Evolutionary conservation across 1,284 basidiomycete species (phyloP), one percentile per base, ranked within the genome.

Genomic region (Moesziomyces aphidis): DNA sequence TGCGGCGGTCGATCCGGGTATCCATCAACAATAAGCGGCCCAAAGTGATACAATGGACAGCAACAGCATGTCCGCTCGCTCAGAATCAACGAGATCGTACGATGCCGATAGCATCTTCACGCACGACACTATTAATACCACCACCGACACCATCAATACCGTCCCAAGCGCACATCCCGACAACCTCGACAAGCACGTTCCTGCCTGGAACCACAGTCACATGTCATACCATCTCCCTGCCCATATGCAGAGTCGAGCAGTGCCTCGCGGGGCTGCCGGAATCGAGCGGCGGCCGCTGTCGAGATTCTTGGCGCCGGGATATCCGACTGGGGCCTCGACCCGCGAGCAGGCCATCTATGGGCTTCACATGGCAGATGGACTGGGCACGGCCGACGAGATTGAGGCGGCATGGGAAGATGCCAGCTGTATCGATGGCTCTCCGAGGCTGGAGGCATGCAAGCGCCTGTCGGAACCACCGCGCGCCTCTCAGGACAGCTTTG

Each of bases 361-460:
- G 6, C 39, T 42, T 17, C 39, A 42, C 19, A 19, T 19, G 39
- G 1, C 39, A 7, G 39, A 42, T n/a, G 39, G 15, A 7, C 13
- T 42, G 11, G 19, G 5, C 19, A 19, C 39, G 7, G 7, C 17
- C 17, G 43, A 43, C n/a, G 39, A 22, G n/a, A 26, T 68, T n/a
- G 66, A 70, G 34, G 57, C 67, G 8, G 67, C 67, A 6, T 70
- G 67, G 61, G 61, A 63, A n/a, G 67, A 63, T 31, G 57, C 21
- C 15, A 70, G 67, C 50, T 60, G 56, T 11, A 50, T 64, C 31
- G 67, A 70, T 0, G 23, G 46, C 4, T 50, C 39, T 11, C 64
- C 64, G 13, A 45, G 44, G 21, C 34, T 64, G 10, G 51, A 31
- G n/a, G n/a, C 4, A 1, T 28, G 34, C 19, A 44, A 48, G 4